Evolutionary conservation across 2,329 filamentous ascomycete genomes (phyloP).

Genomic region (Chaetomium strumarium): DNA sequence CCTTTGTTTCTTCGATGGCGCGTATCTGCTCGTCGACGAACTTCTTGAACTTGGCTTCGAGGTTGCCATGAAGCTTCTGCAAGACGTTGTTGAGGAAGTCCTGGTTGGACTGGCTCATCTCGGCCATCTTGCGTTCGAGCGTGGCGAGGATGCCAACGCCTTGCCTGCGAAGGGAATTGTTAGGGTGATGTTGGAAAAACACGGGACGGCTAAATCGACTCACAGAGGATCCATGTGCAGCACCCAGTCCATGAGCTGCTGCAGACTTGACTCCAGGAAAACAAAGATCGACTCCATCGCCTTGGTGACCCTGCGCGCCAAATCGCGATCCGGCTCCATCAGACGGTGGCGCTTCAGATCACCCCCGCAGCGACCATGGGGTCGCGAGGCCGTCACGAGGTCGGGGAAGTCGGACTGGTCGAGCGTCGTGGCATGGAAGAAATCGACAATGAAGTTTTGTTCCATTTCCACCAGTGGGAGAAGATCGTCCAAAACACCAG

Average conservation of each 20-base stretch:
- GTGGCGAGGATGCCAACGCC: constrained; percentile 79
- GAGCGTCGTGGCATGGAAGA: constrained; percentile 89
- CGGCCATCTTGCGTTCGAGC: constrained; percentile 71
- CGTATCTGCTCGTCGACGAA: constrained; percentile 94
- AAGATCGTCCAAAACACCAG: constrained; percentile 72
- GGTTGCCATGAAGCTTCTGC: constrained; percentile 69
- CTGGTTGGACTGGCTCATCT: constrained; percentile 85
- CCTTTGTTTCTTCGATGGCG: constrained; percentile 95
- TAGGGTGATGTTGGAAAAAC: constrained; percentile 18
- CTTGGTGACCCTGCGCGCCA: constrained; percentile 77
- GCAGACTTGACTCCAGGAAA: constrained; percentile 73
- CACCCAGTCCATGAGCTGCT: constrained; percentile 78
- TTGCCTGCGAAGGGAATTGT: constrained; percentile 50
- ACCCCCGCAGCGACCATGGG: constrained; percentile 62
- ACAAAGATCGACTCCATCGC: constrained; percentile 85
- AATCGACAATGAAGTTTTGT: constrained; percentile 95
- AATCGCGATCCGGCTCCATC: constrained; percentile 81
- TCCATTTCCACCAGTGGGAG: constrained; percentile 81
- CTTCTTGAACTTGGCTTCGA: constrained; percentile 72
- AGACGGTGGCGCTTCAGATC: constrained; percentile 69
- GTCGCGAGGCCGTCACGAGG: constrained; percentile 58
- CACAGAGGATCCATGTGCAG: constrained; percentile 74
- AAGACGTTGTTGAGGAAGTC: constrained; percentile 77
- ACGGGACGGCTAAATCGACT: constrained; percentile 33
- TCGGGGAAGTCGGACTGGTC: constrained; percentile 80